Percentiles rank a stretch among this genome's conserved stretches.
Conservation (phyloP, 495 filamentous ascomycete species). For the Talaromyces thailandensis region DNA sequence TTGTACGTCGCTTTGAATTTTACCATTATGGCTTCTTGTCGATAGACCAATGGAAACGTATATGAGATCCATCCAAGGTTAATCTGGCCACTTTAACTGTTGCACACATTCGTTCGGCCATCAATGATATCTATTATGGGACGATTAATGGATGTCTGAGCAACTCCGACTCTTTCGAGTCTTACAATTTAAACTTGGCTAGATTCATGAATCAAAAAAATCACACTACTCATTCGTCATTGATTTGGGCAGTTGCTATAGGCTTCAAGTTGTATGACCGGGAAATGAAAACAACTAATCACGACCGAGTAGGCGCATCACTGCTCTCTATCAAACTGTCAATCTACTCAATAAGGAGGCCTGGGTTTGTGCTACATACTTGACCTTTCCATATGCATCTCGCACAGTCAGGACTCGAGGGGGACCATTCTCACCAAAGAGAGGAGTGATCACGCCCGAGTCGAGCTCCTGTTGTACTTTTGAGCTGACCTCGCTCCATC, state of each 20-base stretch:
- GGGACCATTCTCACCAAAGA: neutral
- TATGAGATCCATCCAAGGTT: too few species aligned
- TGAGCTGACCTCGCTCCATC: slow-evolving; percentile 1
- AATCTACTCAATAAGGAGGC: neutral
- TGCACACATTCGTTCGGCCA: neutral
- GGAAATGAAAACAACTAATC: neutral
- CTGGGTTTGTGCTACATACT: slow-evolving; percentile 1
- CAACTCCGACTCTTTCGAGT: neutral
- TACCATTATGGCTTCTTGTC: neutral
- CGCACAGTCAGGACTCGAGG: neutral
- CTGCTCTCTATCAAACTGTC: neutral
- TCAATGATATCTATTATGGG: neutral
- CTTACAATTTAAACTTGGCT: neutral
- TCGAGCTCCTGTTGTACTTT: neutral
- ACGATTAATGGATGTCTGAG: neutral
- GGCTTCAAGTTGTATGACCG: neutral
- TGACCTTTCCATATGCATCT: slow-evolving; percentile 3
- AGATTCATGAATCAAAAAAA: neutral
- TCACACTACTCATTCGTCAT: neutral
- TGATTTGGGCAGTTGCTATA: neutral
- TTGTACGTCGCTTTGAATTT: neutral
- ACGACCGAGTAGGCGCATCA: neutral
- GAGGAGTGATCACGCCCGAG: neutral
- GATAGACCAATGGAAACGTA: neutral
- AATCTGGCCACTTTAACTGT: neutral